Base-by-base conservation (phyloP, 495 filamentous ascomycete genomes). In the Penicillium pancosmium region DNA sequence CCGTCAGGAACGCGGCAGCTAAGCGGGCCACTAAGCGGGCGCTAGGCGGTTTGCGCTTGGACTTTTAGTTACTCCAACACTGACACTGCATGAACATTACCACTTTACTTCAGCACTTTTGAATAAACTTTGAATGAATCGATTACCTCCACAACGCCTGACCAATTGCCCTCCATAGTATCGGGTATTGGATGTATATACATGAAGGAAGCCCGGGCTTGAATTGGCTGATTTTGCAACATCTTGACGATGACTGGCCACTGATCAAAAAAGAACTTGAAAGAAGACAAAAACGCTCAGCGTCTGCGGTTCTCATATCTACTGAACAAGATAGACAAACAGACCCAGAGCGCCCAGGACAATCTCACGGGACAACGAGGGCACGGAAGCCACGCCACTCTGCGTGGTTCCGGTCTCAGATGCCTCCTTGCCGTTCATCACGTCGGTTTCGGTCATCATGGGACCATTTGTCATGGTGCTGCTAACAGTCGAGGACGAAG, bases 101-200 rank as follows among this genome's bases (percentile, higher is more conserved):
- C 23, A 50, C 31, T 50, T 50, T 21, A 23, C 49, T 55, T 23
- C 3, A 47, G 52, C 38, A 41, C 43, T 41, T 11, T 44, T 23
- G 36, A 25, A 5, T 23, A 4, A 23, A 23, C 23, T 23, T 34
- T 34, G 10, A 47, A 50, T 38, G 36, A 18, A 51, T 52, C 58
- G 21, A 61, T 61, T 62, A 59, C 56, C 59, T 61, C 55, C 59
- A 52, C 57, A 57, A 58, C 48, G 31, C 49, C 57, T 31, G 18
- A 56, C 40, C 56, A 59, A 62, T 36, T 50, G 48, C 55, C 62
- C 16, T 57, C 62, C 44, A 55, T 64, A 27, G 50, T 53, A 52
- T 49, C 54, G 63, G 52, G 53, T 58, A 57, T 51, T 61, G 51
- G 55, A 55, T 55, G 41, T 66, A 66, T 66, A 57, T 66, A 66